Base-by-base conservation (phyloP, 2,329 filamentous ascomycete genomes). In the Xylariaceae sp. region DNA sequence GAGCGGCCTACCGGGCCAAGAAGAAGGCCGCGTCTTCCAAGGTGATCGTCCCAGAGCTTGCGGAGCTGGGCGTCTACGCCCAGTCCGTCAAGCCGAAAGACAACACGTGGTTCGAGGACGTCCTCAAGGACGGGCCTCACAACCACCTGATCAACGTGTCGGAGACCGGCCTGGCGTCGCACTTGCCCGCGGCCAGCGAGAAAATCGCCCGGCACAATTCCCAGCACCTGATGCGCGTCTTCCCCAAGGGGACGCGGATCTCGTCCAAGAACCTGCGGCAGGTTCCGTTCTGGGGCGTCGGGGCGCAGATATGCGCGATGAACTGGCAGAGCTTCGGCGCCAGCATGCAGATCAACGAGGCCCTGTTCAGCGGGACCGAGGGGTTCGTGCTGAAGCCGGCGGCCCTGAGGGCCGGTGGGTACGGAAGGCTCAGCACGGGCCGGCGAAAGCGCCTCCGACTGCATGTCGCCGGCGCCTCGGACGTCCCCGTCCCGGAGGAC, bases 251-350 rank as follows among this genome's bases (percentile, higher is more conserved):
- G 47, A 88, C 86, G 0, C 82, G 87, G 43, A 89, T 89, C 67
- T 83, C 82, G 0, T 89, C 85, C 2, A 79, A 77, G 37, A 89
- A 89, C 65, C 78, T 89, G 2, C 78, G 79, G 50, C 86, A 85
- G 0, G 79, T 86, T 0, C 78, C 80, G 0, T 89, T 87, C 67
- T 89, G 87, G 87, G 84, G 79, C 6, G 69, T 88, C 3, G 87
- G 87, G 1, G 86, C 86, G 2, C 87, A 89, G 64, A 85, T 89
- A 45, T 88, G 85, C 67, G 87, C 87, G 2, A 76, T 89, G 50
- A 89, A 89, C 72, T 87, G 86, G 83, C 87, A 89, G 66, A 87
- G 81, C 0, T 89, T 88, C 61, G 85, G 84, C 32, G 80, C 81
- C 6, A 80, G 80, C 65, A 86, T 87, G 74, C 87, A 89, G 70